These are phyloP conservation scores for Starmera quercuum DNA, from an alignment of 805 yeast species.

Conservation along the genomic window DNA sequence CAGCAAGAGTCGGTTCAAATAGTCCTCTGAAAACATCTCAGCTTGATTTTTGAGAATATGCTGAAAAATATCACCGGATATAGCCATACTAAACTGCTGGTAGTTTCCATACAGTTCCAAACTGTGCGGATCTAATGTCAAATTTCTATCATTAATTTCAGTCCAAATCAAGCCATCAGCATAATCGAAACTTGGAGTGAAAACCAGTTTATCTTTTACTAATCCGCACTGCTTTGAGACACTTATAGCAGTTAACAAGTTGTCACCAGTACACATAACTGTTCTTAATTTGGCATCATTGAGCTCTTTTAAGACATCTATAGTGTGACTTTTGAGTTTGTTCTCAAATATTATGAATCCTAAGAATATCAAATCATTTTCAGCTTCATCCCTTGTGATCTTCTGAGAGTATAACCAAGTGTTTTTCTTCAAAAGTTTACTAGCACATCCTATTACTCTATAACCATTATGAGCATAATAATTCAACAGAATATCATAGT, in stretches of 20 bases:
- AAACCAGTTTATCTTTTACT: constrained; percentile 41
- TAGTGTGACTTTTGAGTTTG: constrained; percentile 68
- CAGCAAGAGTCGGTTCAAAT: constrained; percentile 54
- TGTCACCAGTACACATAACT: constrained; percentile 97
- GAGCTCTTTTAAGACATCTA: constrained; percentile 49
- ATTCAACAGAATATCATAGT: constrained; percentile 68
- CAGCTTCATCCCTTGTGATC: constrained; percentile 57
- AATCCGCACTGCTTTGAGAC: constrained; percentile 83
- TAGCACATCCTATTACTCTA: constrained; percentile 92
- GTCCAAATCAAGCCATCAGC: constrained; percentile 41
- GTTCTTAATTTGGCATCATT: constrained; percentile 69
- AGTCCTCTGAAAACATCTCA: constrained; percentile 23
- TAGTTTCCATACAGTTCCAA: constrained; percentile 36
- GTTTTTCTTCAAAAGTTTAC: constrained; percentile 38
- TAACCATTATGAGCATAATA: constrained; percentile 90
- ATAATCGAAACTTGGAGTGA: constrained; percentile 53
- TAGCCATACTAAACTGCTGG: constrained; percentile 60
- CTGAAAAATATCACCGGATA: constrained; percentile 90
- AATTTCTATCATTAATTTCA: constrained; percentile 52
- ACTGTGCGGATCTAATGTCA: constrained; percentile 56
- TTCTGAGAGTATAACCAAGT: constrained; percentile 44
- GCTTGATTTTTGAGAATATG: constrained; percentile 42
- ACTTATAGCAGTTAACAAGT: constrained; percentile 87
- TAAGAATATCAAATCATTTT: constrained; percentile 58
- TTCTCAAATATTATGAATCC: constrained; percentile 94